These are phyloP conservation scores for Entoloma clypeatum DNA, from an alignment of 1,284 basidiomycete species.

Conservation along the genomic window DNA sequence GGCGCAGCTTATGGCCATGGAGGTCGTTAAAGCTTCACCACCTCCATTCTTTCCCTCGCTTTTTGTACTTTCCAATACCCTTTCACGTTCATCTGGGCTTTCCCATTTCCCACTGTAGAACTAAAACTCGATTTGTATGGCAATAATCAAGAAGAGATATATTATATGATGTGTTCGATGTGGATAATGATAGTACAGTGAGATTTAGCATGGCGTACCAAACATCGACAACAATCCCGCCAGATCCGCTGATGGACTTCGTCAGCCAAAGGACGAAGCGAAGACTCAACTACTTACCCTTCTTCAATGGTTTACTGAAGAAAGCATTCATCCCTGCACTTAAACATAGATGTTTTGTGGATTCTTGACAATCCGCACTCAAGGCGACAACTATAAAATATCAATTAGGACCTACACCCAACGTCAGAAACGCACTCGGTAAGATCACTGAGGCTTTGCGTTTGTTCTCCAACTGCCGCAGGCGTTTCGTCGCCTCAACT, in stretches of 20 bases:
- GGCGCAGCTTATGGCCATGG: conserved; percentile 7
- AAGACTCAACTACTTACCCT: conserved; percentile 38
- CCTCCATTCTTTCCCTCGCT: not conserved
- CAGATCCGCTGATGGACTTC: conserved; percentile 37
- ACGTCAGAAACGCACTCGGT: conserved; percentile 45
- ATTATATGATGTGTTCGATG: not conserved
- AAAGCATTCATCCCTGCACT: conserved; percentile 73
- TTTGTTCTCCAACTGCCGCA: conserved; percentile 56
- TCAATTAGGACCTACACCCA: conserved; percentile 8
- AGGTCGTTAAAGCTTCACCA: conserved; percentile 1
- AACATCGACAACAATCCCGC: conserved; percentile 46
- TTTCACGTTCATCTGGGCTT: not conserved
- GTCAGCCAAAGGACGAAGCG: not conserved
- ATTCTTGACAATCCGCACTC: conserved; percentile 71
- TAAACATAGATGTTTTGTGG: conserved; percentile 66
- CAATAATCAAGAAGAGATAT: conserved; percentile 1
- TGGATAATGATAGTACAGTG: no score
- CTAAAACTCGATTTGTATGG: not conserved
- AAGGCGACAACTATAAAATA: conserved; percentile 55
- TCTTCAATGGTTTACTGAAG: conserved; percentile 65
- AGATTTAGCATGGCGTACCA: no score
- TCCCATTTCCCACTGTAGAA: not conserved
- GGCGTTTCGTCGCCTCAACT: conserved; percentile 63
- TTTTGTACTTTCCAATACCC: not conserved
- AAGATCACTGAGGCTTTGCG: conserved; percentile 45